Base-by-base conservation (phyloP, 805 yeast species). In the Wickerhamiella sorbophila region DNA sequence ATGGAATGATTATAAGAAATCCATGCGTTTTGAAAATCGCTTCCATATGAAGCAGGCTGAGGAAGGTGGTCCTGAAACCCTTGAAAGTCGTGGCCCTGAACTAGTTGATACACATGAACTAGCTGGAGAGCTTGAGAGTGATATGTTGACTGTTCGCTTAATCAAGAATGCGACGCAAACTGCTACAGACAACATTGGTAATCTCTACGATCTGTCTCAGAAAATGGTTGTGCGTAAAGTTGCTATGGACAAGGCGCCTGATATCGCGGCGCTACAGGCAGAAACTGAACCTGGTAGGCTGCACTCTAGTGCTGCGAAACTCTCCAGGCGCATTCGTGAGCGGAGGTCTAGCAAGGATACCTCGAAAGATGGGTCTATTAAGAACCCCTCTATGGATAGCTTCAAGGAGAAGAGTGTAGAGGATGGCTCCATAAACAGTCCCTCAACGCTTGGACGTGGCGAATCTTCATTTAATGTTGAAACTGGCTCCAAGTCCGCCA, bases 1-100 rank as follows among this genome's bases (percentile, higher is more conserved):
- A 0, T 91, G 99, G 99, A 72, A 72, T 43, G 94, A 85, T 43
- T 91, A 85, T 59, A 87, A 83, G 57, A 75, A 71, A 21, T 80
- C 68, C 56, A 69, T 75, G 16, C 51, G 56, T 1, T 59, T 55
- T 44, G 56, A 54, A 15, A 59, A 59, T 42, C 48, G 55, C 16
- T 65, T 65, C 47, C 54, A 60, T 56, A 58, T 46, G 53, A 58
- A 47, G 44, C 74, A 71, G 45, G 60, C 80, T 50, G 67, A 67
- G 39, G 65, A 69, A 16, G 85, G 80, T 0, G 84, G 84, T 54
- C 61, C 62, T 8, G 58, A 56, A 5, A 47, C 52, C 4, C 31
- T 42, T 21, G 26, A 36, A 16, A 21, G 40, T 8, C 48, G 48
- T 16, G 43, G 42, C 20, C 63, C 59, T 42, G 58, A 51, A 29